Conservation (phyloP, 2,329 filamentous ascomycete species). For the Aspergillus ochraceoroseus region DNA sequence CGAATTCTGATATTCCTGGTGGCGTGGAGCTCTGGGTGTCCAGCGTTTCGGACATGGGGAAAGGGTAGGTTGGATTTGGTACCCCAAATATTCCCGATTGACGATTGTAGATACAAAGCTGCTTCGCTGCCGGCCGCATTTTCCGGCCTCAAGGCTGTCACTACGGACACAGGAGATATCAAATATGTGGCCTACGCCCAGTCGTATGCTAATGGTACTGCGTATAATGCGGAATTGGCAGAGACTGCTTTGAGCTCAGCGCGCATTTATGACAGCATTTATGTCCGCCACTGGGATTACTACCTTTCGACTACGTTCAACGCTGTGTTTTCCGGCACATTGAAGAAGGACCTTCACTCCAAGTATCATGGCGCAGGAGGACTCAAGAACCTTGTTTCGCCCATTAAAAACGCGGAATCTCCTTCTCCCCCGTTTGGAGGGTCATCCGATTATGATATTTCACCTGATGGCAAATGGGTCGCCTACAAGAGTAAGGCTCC, state of each 20-base stretch:
- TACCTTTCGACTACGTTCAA: conserved; percentile 65
- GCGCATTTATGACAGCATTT: conserved; percentile 68
- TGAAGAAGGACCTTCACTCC: conserved; percentile 39
- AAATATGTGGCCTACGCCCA: conserved; percentile 55
- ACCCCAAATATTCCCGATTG: not conserved
- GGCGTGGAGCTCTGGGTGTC: conserved; percentile 40
- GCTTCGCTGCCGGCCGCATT: conserved; percentile 37
- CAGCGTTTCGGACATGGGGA: conserved; percentile 30
- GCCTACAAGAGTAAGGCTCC: conserved; percentile 44
- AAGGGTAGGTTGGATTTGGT: conserved; percentile 29
- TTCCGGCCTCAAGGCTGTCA: conserved; percentile 38
- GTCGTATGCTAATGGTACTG: conserved; percentile 62
- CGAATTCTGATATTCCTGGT: conserved; percentile 39
- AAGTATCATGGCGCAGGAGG: conserved; percentile 49
- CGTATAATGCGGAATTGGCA: conserved; percentile 62
- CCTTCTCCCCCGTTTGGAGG: conserved; percentile 65
- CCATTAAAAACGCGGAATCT: conserved; percentile 43
- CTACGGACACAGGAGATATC: conserved; percentile 42
- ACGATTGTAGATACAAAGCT: conserved; percentile 34
- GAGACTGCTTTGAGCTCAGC: conserved; percentile 59
- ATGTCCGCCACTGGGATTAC: conserved; percentile 78
- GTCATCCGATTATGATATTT: conserved; percentile 69
- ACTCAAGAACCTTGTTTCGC: conserved; percentile 46
- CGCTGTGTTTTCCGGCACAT: conserved; percentile 66
- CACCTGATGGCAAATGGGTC: conserved; percentile 39